Conservation (phyloP, 2,329 filamentous ascomycete genomes). For the Paecilomyces sp. region DNA sequence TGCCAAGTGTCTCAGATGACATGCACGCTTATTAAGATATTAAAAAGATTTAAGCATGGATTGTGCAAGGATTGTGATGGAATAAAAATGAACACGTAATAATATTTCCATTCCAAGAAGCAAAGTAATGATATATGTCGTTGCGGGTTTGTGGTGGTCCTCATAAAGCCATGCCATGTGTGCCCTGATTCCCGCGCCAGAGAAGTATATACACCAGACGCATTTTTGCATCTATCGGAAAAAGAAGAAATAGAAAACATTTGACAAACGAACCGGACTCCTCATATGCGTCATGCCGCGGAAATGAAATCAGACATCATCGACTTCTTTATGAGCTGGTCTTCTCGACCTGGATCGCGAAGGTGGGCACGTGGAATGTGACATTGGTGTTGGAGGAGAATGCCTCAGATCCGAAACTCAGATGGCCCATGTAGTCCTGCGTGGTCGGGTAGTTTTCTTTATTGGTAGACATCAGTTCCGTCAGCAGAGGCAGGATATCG, state of each 20-base stretch:
- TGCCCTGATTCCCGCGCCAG: not conserved
- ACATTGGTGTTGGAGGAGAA: not conserved
- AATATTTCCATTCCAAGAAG: not conserved
- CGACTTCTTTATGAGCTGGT: not conserved
- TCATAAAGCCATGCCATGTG: not conserved
- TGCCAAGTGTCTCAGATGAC: too few relatives aligned
- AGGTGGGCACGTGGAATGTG: not conserved
- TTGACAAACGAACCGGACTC: not conserved
- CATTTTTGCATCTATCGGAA: not conserved
- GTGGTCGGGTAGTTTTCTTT: not conserved
- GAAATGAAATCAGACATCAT: not conserved
- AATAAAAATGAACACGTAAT: too few relatives aligned
- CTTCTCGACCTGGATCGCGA: not conserved
- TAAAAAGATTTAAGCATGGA: too few relatives aligned
- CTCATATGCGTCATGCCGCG: not conserved
- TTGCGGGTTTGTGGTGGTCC: not conserved
- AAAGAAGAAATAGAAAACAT: not conserved
- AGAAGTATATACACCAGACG: not conserved
- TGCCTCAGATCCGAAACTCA: not conserved
- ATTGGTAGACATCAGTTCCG: slow-evolving; percentile 3
- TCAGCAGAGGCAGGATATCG: slow-evolving; percentile 42
- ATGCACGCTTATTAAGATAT: too few relatives aligned
- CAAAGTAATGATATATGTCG: not conserved
- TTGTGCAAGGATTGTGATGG: too few relatives aligned
- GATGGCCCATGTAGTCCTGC: not conserved